Conservation (phyloP, 1,139 yeast genomes). For the Pichia sp. region DNA sequence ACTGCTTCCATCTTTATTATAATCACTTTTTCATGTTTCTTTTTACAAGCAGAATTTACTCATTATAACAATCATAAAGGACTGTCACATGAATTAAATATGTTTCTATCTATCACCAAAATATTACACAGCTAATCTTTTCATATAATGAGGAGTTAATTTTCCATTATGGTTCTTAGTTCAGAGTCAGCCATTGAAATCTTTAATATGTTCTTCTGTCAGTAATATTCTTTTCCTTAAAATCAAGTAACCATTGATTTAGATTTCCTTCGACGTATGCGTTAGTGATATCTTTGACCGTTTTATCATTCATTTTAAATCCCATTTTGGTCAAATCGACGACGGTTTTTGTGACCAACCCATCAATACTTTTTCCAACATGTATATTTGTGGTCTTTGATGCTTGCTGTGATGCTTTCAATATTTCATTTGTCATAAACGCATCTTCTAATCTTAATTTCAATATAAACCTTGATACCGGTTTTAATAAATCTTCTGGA, state of each 20-base stretch:
- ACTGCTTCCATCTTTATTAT: too few species aligned
- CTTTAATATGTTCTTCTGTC: constrained; percentile 26
- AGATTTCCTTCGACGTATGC: constrained; percentile 34
- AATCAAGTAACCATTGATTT: constrained; percentile 37
- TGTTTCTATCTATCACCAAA: too few species aligned
- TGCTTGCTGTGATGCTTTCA: background rate
- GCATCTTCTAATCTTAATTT: constrained; percentile 29
- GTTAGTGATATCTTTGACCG: constrained; percentile 27
- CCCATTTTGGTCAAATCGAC: constrained; percentile 26
- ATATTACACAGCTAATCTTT: too few species aligned
- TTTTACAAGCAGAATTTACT: too few species aligned
- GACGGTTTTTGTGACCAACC: constrained; percentile 5
- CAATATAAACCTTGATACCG: constrained; percentile 23
- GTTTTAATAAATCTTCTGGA: constrained; percentile 23
- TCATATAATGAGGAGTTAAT: too few species aligned
- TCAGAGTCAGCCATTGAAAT: too few species aligned
- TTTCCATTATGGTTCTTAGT: too few species aligned
- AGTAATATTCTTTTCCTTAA: constrained; percentile 31
- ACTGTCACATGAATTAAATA: too few species aligned
- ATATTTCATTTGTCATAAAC: constrained; percentile 16
- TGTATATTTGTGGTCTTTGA: constrained; percentile 7
- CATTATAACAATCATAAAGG: too few species aligned
- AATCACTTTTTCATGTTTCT: too few species aligned
- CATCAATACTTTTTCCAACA: background rate
- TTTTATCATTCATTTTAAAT: constrained; percentile 27